A percentile compares a stretch with the other conserved stretches of the same genome.
These are phyloP conservation scores for Sarocladium kiliense DNA, from an alignment of 2,329 filamentous ascomycete genomes.

Conservation along the genomic window DNA sequence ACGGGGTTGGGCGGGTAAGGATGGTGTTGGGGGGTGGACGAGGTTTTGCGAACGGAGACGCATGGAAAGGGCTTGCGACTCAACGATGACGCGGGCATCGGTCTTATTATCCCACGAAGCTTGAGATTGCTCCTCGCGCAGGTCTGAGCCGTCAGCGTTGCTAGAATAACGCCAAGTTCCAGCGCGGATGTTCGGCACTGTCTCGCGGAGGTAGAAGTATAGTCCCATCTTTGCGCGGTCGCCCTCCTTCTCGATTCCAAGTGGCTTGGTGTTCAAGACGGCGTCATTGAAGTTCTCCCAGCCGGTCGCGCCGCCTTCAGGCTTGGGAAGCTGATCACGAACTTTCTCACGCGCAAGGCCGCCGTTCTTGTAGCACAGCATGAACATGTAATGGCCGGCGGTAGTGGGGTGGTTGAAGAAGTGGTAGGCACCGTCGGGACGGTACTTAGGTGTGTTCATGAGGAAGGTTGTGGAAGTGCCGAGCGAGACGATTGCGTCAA, in stretches of 20 bases:
- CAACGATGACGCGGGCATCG: slow-evolving; percentile 84
- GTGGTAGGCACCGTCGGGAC: slow-evolving; percentile 85
- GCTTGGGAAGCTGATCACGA: slow-evolving; percentile 68
- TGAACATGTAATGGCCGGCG: slow-evolving; percentile 94
- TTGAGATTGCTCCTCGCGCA: slow-evolving; percentile 31
- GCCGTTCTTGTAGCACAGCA: slow-evolving; percentile 99
- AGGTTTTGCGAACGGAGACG: slow-evolving; percentile 78
- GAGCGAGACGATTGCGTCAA: slow-evolving; percentile 90
- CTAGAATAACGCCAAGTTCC: slow-evolving; percentile 81
- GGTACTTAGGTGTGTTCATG: slow-evolving; percentile 91
- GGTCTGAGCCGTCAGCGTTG: slow-evolving; percentile 46
- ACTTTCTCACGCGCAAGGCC: slow-evolving; percentile 87
- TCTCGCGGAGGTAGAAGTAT: slow-evolving; percentile 94
- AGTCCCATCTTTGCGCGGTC: slow-evolving; percentile 77
- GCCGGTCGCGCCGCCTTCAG: slow-evolving; percentile 40
- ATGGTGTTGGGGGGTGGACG: slow-evolving; percentile 48
- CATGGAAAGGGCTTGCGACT: slow-evolving; percentile 91
- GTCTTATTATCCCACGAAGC: slow-evolving; percentile 44
- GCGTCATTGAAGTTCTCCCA: slow-evolving; percentile 80
- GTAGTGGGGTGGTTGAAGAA: slow-evolving; percentile 98
- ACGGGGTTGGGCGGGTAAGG: slow-evolving; percentile 75
- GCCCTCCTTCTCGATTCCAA: slow-evolving; percentile 52
- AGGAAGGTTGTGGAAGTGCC: slow-evolving; percentile 96
- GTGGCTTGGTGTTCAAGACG: slow-evolving; percentile 61
- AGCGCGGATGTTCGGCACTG: slow-evolving; percentile 82